Base-by-base conservation (phyloP, 192 early-diverging fungal genomes). In the Rhizophagus prolifer region DNA sequence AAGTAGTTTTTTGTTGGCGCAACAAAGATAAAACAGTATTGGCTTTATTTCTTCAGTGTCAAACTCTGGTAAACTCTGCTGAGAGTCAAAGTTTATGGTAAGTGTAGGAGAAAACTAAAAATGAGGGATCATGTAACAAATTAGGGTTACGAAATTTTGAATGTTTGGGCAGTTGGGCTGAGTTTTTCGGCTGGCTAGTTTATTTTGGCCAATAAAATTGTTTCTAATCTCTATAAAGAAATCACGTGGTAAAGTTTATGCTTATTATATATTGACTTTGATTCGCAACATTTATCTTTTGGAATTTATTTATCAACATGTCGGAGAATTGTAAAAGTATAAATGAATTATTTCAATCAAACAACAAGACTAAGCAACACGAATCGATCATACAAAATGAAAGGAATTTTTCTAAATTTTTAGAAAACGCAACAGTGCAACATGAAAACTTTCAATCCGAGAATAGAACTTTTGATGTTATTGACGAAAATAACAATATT, bases 11-110 rank as follows among this genome's bases (percentile, higher is more conserved):
- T 16, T 54, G 10, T 54, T 19, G 50, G 50, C 50, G 50, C 50
- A 54, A 54, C 50, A 54, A 44, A 54, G 50, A 54, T 54, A 54
- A 13, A 14, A 19, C 13, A 50, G 47, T 38, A 38, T 34, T 54
- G 50, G 50, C 50, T 54, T 54, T 54, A 54, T 54, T 21, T 54
- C 50, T 44, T 44, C 41, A 44, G 41, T 54, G 14, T 54, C 50
- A 54, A 54, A 54, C 50, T 54, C 50, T 54, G 50, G 50, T 54
- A 54, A 54, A 54, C 50, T 54, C 50, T 54, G 50, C 50, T 54
- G 50, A 50, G 47, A 19, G 50, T 54, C 50, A 54, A 54, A 54
- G 50, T 54, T 38, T 54, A 54, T 54, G 19, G 16, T 54, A 14
- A 54, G 50, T 54, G 50, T 54, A 54, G 50, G 50, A 54, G 19